A percentile compares a stretch with the other conserved stretches of the same genome.
These are phyloP conservation scores for Melampsora occidentalis DNA, from an alignment of 1,284 basidiomycete species.

Conservation along the genomic window DNA sequence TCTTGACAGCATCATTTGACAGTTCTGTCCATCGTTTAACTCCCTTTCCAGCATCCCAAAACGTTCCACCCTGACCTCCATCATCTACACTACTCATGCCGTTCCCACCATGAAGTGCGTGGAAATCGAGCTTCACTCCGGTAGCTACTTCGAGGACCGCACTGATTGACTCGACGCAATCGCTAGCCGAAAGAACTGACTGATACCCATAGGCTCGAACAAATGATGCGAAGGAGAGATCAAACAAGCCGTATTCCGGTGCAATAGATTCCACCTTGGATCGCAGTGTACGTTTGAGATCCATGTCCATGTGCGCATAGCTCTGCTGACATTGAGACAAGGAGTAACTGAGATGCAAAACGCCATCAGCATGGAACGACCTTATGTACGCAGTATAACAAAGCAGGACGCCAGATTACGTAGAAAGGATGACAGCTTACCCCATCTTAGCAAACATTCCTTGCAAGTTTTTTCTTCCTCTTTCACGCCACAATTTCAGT, in stretches of 20 bases:
- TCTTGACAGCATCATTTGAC: background rate
- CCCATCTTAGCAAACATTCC: constrained; percentile 98
- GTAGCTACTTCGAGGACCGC: constrained; percentile 87
- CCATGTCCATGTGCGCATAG: constrained; percentile 93
- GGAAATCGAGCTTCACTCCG: constrained; percentile 83
- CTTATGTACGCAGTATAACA: background rate
- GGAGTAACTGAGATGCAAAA: constrained; percentile 66
- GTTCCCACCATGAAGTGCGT: constrained; percentile 41
- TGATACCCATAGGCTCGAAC: constrained; percentile 85
- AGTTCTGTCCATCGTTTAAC: constrained; percentile 49
- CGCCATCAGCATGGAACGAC: background rate
- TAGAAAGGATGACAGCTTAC: constrained; percentile 58
- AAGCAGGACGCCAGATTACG: background rate
- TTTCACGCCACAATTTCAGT: constrained; percentile 93
- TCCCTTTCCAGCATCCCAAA: constrained; percentile 49
- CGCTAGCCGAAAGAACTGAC: constrained; percentile 80
- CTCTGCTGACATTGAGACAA: constrained; percentile 88
- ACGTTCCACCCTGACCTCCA: constrained; percentile 19
- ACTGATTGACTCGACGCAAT: constrained; percentile 84
- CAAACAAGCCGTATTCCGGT: constrained; percentile 94
- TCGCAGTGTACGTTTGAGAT: constrained; percentile 78
- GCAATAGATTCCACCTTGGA: constrained; percentile 82
- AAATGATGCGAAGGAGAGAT: constrained; percentile 89
- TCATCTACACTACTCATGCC: constrained; percentile 20
- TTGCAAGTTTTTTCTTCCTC: constrained; percentile 79